Base-by-base conservation (phyloP, 768 basidiomycete species). In the Boletellus emodensis region DNA sequence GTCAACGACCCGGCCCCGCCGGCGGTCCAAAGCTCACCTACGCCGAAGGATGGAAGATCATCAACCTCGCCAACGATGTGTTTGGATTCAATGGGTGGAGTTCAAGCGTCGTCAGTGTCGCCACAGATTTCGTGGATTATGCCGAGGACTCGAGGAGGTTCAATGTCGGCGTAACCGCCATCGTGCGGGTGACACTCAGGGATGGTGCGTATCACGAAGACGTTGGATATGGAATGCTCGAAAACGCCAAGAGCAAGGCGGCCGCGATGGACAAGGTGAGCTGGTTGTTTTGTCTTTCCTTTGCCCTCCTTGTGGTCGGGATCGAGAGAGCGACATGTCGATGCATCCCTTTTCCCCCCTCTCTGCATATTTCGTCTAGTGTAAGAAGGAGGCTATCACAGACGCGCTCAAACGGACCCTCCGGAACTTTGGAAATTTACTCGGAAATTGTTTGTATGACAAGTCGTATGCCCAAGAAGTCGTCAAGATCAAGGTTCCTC, bases 11-110 rank as follows among this genome's bases (percentile, higher is more conserved):
- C 7, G 94, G 95, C 4, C 92, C 90, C 2, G 87, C 85, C 15
- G 88, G 87, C 37, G 90, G 89, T 4, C 79, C 81, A 14, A 96
- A 94, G 67, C 73, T 99, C 40, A 94, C 87, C 14, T 97, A 99
- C 63, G 87, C 88, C 1, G 95, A 98, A 65, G 96, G 95, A 0
- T 98, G 95, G 95, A 94, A 92, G 71, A 85, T 94, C 34, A 96
- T 99, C 68, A 95, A 94, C 62, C 78, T 99, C 20, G 96, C 95
- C 2, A 99, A 99, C 65, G 95, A 99, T 56, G 89, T 98, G 38
- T 98, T 99, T 70, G 95, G 95, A 1, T 97, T 93, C 75, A 92
- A 98, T 55, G 96, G 94, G 22, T 94, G 93, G 94, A 89, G 86
- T 53, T 88, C 90, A 2, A 86, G 68, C 42, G 75, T 95, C 41